Evolutionary conservation across 805 yeast genomes (phyloP), one percentile per base, ranked within the genome.

Genomic region (Ogataea henricii): DNA sequence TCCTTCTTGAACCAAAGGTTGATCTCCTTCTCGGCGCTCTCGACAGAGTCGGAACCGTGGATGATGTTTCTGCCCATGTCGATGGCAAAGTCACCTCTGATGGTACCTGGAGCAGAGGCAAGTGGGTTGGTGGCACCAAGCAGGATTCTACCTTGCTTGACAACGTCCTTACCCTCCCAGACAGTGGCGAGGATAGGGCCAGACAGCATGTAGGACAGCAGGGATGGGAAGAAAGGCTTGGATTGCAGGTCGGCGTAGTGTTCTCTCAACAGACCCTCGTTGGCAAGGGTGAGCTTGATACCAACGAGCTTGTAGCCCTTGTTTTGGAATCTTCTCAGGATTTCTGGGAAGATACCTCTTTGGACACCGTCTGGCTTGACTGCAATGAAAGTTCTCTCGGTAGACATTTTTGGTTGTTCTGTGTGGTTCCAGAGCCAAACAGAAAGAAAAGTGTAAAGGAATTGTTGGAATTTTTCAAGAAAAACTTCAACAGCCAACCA

Each of bases 111-210:
- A 61, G 96, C 92, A 64, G 97, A 88, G 65, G 82, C 84, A 71
- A 86, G 81, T 71, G 99, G 99, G 88, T 94, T 92, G 75, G 99
- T 94, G 64, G 99, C 98, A 78, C 99, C 99, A 67, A 94, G 84
- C 72, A 94, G 85, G 66, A 81, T 85, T 79, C 99, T 87, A 73
- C 99, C 99, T 75, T 89, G 96, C 81, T 92, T 91, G 74, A 94
- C 99, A 72, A 84, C 99, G 69, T 94, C 97, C 81, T 91, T 94
- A 77, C 99, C 99, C 78, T 94, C 98, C 99, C 99, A 94, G 65
- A 91, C 97, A 72, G 97, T 94, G 65, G 99, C 99, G 66, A 92
- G 83, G 64, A 94, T 87, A 71, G 99, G 99, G 65, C 99, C 99
- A 60, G 97, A 89, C 71, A 81, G 79, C 99, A 94, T 95, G 89